Evolutionary conservation across 805 yeast genomes (phyloP), one percentile per base, ranked within the genome.

Genomic region (Debaryomyces tyrocola): DNA sequence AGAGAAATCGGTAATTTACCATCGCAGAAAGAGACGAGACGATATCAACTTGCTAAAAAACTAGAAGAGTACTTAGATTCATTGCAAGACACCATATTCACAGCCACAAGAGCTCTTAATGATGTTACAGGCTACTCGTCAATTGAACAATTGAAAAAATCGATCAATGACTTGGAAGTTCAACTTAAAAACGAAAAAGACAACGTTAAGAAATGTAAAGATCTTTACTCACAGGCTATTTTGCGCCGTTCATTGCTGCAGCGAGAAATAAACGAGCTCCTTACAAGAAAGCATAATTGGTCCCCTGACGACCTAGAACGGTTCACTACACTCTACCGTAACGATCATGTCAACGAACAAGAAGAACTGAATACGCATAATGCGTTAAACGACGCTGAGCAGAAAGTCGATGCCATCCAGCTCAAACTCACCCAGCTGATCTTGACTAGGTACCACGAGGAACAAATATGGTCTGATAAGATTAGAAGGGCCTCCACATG

Each of bases 401-500:
- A 58, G 2, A 62, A 66, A 40, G 87, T 85, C 36, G 96, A 90
- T 46, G 83, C 83, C 8, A 64, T 84, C 15, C 92, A 87, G 54
- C 77, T 82, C 45, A 79, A 77, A 46, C 67, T 90, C 40, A 84
- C 90, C 14, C 83, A 83, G 46, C 84, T 88, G 48, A 94, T 94
- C 14, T 73, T 92, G 58, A 83, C 90, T 1, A 73, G 98, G 55
- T 94, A 94, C 58, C 96, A 92, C 52, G 98, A 94, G 63, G 99
- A 94, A 59, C 98, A 94, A 65, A 82, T 94, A 6, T 94, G 99
- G 98, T 89, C 97, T 1, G 99, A 94, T 67, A 91, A 91, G 65
- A 94, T 94, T 49, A 75, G 99, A 50, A 79, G 91, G 53, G 90
- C 96, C 4, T 88, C 96, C 5, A 91, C 98, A 0, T 94, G 97